Percentiles rank a stretch among this genome's conserved stretches.
phyloP scores from a whole-genome alignment of 139 green algal species.

The Chlorella sorokiniana region DNA sequence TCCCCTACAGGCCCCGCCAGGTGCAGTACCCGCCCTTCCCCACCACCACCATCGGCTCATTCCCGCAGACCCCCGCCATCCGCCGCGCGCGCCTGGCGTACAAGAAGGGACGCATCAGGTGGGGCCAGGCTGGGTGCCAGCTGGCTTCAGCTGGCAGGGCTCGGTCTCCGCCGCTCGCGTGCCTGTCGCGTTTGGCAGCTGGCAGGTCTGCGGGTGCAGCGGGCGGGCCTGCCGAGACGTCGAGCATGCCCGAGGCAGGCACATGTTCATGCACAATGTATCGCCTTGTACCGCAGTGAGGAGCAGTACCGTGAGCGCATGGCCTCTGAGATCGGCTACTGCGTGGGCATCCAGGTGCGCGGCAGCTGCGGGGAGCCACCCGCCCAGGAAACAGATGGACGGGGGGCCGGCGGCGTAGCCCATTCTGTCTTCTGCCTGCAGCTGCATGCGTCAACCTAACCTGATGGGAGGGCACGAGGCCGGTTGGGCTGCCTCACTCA shows the following conservation, averaged over 20 bases:
- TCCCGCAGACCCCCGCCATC: slow-evolving; percentile 87
- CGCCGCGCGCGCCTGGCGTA: slow-evolving; percentile 60
- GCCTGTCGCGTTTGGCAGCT: neutral
- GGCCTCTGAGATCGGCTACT: slow-evolving; percentile 60
- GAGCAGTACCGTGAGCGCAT: slow-evolving; percentile 73
- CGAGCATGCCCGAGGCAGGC: too few relatives aligned
- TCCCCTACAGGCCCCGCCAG: slow-evolving; percentile 55
- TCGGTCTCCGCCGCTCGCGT: neutral
- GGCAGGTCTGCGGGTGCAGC: too few relatives aligned
- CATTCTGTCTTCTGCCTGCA: too few relatives aligned
- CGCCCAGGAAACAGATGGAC: too few relatives aligned
- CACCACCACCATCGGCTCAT: slow-evolving; percentile 90
- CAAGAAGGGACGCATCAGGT: slow-evolving; percentile 64
- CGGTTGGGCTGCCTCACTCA: neutral
- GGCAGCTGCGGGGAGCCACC: too few relatives aligned
- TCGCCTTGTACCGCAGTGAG: too few relatives aligned
- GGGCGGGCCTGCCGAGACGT: too few relatives aligned
- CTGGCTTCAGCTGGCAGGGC: neutral
- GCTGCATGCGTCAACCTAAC: too few relatives aligned
- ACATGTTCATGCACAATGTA: too few relatives aligned
- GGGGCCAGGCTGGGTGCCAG: neutral
- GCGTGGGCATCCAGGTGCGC: slow-evolving; percentile 39
- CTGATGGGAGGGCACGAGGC: too few relatives aligned
- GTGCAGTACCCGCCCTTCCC: slow-evolving; percentile 70
- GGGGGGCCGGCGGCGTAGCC: too few relatives aligned